Conservation (phyloP, 805 yeast species). For the Hanseniaspora nectarophila region DNA sequence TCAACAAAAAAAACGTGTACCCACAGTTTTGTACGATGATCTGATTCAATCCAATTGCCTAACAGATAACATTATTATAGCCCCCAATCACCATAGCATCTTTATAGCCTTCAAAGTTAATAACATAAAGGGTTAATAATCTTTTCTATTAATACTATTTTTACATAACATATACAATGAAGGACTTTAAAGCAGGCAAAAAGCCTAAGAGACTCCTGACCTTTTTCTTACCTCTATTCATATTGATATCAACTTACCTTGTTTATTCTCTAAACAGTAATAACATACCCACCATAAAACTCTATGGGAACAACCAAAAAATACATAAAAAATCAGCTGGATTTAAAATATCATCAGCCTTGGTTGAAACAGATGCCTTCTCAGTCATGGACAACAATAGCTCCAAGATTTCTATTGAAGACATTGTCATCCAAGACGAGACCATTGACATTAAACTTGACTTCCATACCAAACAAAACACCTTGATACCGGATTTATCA, state of each 20-base stretch:
- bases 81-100: too few species aligned
- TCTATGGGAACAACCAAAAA: not conserved
- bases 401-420: constrained; percentile 9
- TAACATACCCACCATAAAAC: not conserved
- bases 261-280: not conserved
- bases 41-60: too few species aligned
- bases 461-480: not conserved
- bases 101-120: too few species aligned
- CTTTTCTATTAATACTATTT: too few species aligned
- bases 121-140: too few species aligned
- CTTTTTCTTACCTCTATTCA: not conserved
- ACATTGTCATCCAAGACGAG: not conserved
- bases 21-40: too few species aligned
- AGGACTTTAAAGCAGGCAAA: not conserved
- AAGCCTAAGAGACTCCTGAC: not conserved
- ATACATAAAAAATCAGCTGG: not conserved
- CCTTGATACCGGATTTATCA: constrained; percentile 29
- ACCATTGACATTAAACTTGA: not conserved
- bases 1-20: too few species aligned
- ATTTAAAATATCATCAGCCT: not conserved
- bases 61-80: too few species aligned
- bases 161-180: not conserved
- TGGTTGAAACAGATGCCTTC: not conserved
- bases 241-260: not conserved
- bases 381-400: constrained; percentile 16